Evolutionary conservation across 2,329 filamentous ascomycete genomes (phyloP), one percentile per base, ranked within the genome.

Genomic region (Alternaria ethzedia): DNA sequence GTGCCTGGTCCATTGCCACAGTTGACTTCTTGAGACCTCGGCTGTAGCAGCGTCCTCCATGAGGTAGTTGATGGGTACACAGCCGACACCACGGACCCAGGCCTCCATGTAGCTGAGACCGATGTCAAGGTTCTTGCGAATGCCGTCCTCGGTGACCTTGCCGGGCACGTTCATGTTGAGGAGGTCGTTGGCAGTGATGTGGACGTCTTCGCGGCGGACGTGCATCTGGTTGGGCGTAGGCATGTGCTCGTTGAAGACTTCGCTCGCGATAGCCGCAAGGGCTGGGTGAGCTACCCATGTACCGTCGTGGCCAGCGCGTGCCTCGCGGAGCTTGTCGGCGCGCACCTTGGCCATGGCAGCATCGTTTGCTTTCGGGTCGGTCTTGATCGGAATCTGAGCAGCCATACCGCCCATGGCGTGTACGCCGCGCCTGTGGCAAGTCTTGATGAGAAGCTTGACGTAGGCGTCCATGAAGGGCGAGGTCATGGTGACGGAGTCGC

Each of bases 321-420:
- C 96, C 82, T 99, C 96, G 62, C 96, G 93, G 64, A 99, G 88
- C 88, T 99, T 99, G 83, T 99, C 96, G 61, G 93, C 92, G 66
- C 93, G 91, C 47, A 99, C 94, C 65, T 89, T 91, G 69, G 93
- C 93, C 94, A 98, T 97, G 70, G 95, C 95, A 79, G 90, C 90
- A 76, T 97, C 94, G 83, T 98, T 97, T 78, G 94, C 95, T 51
- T 87, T 89, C 72, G 90, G 88, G 82, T 98, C 92, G 79, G 96
- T 91, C 87, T 98, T 98, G 86, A 98, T 97, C 66, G 96, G 96
- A 77, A 99, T 99, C 83, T 98, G 96, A 43, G 96, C 96, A 4
- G 95, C 95, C 96, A 99, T 98, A 70, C 96, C 96, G 72, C 96
- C 88, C 96, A 98, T 98, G 69, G 96, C 96, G 82, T 98, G 96